phyloP scores from a whole-genome alignment of 2,329 filamentous ascomycete species.

The Colletotrichum sp. region DNA sequence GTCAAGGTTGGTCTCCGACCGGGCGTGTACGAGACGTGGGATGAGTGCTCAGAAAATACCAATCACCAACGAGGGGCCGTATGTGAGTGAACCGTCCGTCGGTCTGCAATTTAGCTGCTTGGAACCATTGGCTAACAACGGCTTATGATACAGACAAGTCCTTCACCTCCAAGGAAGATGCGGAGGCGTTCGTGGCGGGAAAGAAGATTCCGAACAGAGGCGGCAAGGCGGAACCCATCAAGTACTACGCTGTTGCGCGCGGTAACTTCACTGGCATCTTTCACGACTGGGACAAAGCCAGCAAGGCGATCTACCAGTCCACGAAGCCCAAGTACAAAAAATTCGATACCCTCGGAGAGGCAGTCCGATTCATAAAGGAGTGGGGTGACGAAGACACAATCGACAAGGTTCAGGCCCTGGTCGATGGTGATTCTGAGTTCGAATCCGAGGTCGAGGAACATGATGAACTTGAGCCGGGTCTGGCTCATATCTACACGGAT shows the following conservation, averaged over 20 bases:
- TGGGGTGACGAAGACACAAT: conserved; percentile 50
- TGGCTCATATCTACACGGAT: conserved; percentile 64
- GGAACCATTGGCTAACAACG: neutral
- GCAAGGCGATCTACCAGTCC: conserved; percentile 75
- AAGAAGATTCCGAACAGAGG: conserved; percentile 48
- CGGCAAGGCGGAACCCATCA: conserved; percentile 43
- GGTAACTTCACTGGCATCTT: conserved; percentile 66
- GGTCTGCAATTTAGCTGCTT: neutral
- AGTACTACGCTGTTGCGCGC: conserved; percentile 67
- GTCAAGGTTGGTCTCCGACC: conserved; percentile 61
- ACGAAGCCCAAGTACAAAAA: conserved; percentile 74
- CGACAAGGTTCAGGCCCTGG: conserved; percentile 11
- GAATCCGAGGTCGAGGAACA: conserved; percentile 28
- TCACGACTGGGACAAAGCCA: conserved; percentile 70
- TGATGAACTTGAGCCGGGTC: conserved; percentile 26
- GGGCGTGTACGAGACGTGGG: conserved; percentile 61
- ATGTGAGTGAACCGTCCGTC: conserved; percentile 57
- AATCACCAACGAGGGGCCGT: conserved; percentile 67
- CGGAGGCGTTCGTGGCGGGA: conserved; percentile 77
- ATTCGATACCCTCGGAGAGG: conserved; percentile 72
- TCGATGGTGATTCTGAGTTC: conserved; percentile 25
- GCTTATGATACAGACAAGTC: conserved; percentile 70
- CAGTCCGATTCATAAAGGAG: conserved; percentile 74
- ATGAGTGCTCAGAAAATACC: conserved; percentile 66
- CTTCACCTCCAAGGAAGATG: conserved; percentile 75